These are phyloP conservation scores for Tricholoma furcatifolium DNA, from an alignment of 768 basidiomycete species.

Conservation along the genomic window DNA sequence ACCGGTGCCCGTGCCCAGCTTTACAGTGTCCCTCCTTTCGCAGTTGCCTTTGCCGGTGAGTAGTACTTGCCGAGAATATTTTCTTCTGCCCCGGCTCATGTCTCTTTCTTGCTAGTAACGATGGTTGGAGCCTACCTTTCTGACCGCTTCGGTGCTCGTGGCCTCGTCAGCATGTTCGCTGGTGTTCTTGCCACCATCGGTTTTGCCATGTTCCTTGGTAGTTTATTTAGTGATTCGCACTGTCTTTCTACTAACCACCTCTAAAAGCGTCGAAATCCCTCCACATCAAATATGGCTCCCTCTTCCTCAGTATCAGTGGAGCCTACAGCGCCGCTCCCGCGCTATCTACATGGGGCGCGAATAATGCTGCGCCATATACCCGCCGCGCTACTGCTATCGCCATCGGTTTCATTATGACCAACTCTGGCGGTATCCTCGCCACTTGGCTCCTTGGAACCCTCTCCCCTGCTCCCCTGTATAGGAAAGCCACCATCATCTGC, in stretches of 20 bases:
- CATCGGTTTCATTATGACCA: slow-evolving; percentile 55
- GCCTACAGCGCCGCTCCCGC: slow-evolving; percentile 54
- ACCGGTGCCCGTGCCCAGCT: slow-evolving; percentile 54
- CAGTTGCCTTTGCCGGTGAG: slow-evolving; percentile 48
- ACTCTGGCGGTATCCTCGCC: slow-evolving; percentile 57
- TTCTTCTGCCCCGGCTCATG: not conserved
- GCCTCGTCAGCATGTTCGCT: slow-evolving; percentile 43
- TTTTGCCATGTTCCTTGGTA: slow-evolving; percentile 56
- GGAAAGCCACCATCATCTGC: slow-evolving; percentile 42
- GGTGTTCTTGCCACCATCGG: slow-evolving; percentile 45
- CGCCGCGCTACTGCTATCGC: slow-evolving; percentile 62
- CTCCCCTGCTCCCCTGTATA: slow-evolving; percentile 49
- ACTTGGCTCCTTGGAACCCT: slow-evolving; percentile 58
- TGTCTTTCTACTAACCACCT: not conserved
- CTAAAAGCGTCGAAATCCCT: slow-evolving; percentile 33
- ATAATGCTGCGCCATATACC: slow-evolving; percentile 56
- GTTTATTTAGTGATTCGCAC: slow-evolving; percentile 8
- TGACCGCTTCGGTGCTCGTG: slow-evolving; percentile 51
- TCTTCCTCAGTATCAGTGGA: slow-evolving; percentile 55
- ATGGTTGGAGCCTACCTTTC: slow-evolving; percentile 46
- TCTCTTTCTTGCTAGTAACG: slow-evolving; percentile 22
- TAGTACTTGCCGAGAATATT: slow-evolving; percentile 1
- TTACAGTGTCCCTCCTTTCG: slow-evolving; percentile 61
- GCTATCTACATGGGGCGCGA: slow-evolving; percentile 56
- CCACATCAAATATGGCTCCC: slow-evolving; percentile 47